These are phyloP conservation scores for Cladosporium phlei DNA, from an alignment of 2,329 filamentous ascomycete genomes.

Conservation along the genomic window DNA sequence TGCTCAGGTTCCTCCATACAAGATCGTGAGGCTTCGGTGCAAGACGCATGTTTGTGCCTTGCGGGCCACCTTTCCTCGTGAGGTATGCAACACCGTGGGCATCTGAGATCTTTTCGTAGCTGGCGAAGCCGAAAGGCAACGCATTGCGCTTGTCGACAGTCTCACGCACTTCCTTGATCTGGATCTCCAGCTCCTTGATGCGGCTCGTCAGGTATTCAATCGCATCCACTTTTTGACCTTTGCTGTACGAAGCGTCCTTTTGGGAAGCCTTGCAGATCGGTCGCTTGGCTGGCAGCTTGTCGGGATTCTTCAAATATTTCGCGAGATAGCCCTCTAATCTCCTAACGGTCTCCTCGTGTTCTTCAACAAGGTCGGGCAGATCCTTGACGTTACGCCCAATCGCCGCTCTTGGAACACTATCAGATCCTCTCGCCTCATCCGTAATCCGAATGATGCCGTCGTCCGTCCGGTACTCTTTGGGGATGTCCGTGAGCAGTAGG, in stretches of 20 bases:
- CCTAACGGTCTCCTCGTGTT: slow-evolving; percentile 76
- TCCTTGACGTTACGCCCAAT: slow-evolving; percentile 91
- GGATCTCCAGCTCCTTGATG: slow-evolving; percentile 73
- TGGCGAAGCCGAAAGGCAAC: slow-evolving; percentile 90
- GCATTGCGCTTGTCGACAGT: slow-evolving; percentile 82
- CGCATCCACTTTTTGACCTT: slow-evolving; percentile 76
- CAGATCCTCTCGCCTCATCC: slow-evolving; percentile 72
- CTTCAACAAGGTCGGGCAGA: slow-evolving; percentile 75
- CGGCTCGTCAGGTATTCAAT: slow-evolving; percentile 88
- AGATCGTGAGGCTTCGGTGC: slow-evolving; percentile 86
- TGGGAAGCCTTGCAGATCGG: slow-evolving; percentile 77
- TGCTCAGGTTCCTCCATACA: slow-evolving; percentile 88
- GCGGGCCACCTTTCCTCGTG: slow-evolving; percentile 72
- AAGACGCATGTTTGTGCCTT: slow-evolving; percentile 70
- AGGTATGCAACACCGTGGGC: slow-evolving; percentile 83
- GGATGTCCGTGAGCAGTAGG: slow-evolving; percentile 74
- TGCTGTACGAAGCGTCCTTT: slow-evolving; percentile 66
- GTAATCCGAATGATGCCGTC: slow-evolving; percentile 83
- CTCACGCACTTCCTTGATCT: slow-evolving; percentile 77
- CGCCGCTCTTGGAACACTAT: slow-evolving; percentile 71
- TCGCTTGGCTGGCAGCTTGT: slow-evolving; percentile 68
- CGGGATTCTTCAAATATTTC: slow-evolving; percentile 84
- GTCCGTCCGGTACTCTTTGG: slow-evolving; percentile 69
- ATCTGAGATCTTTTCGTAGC: slow-evolving; percentile 81
- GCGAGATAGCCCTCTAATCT: slow-evolving; percentile 78